phyloP scores from a whole-genome alignment of 2,329 filamentous ascomycete genomes.

The Beauveria caledonica region DNA sequence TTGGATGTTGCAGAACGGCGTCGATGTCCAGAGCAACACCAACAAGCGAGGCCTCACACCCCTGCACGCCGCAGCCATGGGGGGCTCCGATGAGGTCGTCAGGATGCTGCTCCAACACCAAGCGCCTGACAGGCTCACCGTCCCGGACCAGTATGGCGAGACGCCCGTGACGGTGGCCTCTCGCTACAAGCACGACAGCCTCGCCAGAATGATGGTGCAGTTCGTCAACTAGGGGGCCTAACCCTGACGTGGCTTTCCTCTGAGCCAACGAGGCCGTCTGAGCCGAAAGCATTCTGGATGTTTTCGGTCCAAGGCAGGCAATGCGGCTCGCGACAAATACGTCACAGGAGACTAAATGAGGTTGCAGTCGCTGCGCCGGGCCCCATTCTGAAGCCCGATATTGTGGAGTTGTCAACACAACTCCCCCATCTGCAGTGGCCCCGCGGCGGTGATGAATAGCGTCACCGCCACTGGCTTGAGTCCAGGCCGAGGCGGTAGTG shows the following conservation, averaged over 20 bases:
- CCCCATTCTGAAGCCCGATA: not conserved
- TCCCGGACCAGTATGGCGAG: not conserved
- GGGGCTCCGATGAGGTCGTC: slow-evolving; percentile 7
- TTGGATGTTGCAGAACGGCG: slow-evolving; percentile 9
- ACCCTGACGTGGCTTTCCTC: not conserved
- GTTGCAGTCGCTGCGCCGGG: not conserved
- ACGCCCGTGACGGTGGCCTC: slow-evolving; percentile 8
- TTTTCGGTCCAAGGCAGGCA: not conserved
- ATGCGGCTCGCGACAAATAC: not conserved
- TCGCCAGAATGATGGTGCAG: slow-evolving; percentile 9
- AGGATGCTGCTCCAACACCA: not conserved
- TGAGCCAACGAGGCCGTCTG: not conserved
- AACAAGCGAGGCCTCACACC: slow-evolving; percentile 7
- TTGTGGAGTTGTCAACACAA: not conserved
- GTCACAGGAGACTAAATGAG: slow-evolving; percentile 2
- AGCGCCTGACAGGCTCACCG: slow-evolving; percentile 1
- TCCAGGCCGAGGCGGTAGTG: not conserved
- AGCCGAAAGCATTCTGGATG: not conserved
- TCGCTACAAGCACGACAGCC: slow-evolving; percentile 7
- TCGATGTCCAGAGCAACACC: not conserved
- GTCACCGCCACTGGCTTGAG: not conserved
- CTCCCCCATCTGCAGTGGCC: not conserved
- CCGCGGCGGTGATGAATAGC: not conserved
- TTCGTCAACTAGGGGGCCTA: not conserved
- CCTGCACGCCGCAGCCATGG: slow-evolving; percentile 5